Evolutionary conservation across 2,329 filamentous ascomycete species (phyloP), one percentile per base, ranked within the genome.

Genomic region (Epichloe scottii): DNA sequence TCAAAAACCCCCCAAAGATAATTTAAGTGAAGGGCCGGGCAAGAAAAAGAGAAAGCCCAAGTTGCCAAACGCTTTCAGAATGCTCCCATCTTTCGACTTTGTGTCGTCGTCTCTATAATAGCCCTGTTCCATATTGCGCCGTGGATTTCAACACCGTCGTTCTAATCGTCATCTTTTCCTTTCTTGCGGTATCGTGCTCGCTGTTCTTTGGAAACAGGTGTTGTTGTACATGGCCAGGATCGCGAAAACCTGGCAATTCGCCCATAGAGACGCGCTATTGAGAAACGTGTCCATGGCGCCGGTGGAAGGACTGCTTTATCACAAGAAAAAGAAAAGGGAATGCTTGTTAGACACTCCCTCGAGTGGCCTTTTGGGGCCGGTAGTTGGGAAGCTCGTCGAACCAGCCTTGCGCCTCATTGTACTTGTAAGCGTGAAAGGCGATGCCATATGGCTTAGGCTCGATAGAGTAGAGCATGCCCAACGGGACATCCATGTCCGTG

Each of bases 361-460:
- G 63, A 30, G 64, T 55, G 35, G 67, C 66, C 56, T 78, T 77
- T 56, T 79, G 79, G 33, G 93, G 78, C 67, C 85, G 82, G 69
- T 93, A 97, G 61, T 90, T 77, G n/a, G 84, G 86, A 44, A 94
- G 70, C 63, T 93, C 83, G 53, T 93, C 82, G 60, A 98, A 98
- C 77, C 84, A 89, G 55, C 85, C 82, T 19, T 72, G 78, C 3
- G 77, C 73, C 55, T 87, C 79, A 63, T 95, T 87, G 71, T 95
- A 98, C 54, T 83, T 81, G 73, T 95, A 98, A 0, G 89, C 91
- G 66, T 95, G 91, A 72, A 97, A 96, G 54, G 95, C 91, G 53
- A 96, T 90, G 14, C 93, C 93, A 59, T 98, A 98, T 1, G 93
- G 93, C 75, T 96, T 96, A 35, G 93, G 93, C 68, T 98, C 91